Base-by-base conservation (phyloP, 805 yeast genomes). In the Candida hispaniensis region DNA sequence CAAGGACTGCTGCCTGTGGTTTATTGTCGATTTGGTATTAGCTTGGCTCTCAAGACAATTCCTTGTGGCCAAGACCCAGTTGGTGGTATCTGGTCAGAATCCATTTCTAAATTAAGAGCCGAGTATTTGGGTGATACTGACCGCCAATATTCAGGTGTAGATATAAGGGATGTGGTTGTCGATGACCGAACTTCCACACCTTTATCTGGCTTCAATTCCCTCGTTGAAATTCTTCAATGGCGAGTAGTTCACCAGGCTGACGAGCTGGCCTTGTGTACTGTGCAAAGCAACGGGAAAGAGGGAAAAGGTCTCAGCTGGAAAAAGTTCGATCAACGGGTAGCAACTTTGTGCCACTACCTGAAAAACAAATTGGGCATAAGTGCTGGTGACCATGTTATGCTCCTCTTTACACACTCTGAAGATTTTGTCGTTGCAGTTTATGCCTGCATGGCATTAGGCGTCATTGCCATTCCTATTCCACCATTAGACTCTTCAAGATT, bases 21-120 rank as follows among this genome's bases (percentile, higher is more conserved):
- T 16, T 86, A 73, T 55, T 83, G 85, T 35, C 83, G 81, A 50
- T 91, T 85, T 51, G 76, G 77, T 41, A 65, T 79, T 14, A 60
- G 69, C 17, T 68, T 69, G 32, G 71, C 85, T 0, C 59, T 83
- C 6, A 66, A 75, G 33, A 67, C 72, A 49, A 59, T 82, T 19
- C 78, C 85, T 2, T 72, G 72, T 41, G 88, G 91, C 2, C 79
- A 72, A 41, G 93, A 82, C 51, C 64, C 74, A 3, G 56, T 63
- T 18, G 93, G 93, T 14, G 93, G 94, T 4, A 73, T 83, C 8
- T 83, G 94, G 93, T 73, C 88, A 1, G 72, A 69, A 0, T 80
- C 75, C 42, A 67, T 80, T 3, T 79, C 95, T 0, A 61, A 64
- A n/a, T 52, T 73, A 21, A 63, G 97, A 44, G 60, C 67, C 11